A percentile compares a stretch with the other conserved stretches of the same genome.
These are phyloP conservation scores for Leccinum longicurvipes DNA, from an alignment of 768 basidiomycete genomes.

Conservation along the genomic window DNA sequence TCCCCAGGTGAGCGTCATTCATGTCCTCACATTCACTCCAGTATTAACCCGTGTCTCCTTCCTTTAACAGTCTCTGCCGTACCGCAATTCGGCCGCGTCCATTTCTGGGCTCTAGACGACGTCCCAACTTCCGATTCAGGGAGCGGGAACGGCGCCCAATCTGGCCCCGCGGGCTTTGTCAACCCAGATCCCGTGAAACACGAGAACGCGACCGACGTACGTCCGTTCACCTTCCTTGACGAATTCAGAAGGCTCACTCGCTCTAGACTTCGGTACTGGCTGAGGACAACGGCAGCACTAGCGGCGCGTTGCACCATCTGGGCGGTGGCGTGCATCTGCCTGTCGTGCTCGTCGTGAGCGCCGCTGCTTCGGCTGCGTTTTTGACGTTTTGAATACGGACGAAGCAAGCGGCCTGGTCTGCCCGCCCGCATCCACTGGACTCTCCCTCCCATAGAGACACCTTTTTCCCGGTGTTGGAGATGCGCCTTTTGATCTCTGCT, in stretches of 20 bases:
- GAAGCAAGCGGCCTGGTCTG: neutral
- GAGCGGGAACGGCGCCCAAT: neutral
- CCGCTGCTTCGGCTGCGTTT: neutral
- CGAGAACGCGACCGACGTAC: neutral
- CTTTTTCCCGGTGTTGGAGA: neutral
- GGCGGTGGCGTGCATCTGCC: conserved; percentile 2
- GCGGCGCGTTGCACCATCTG: conserved; percentile 11
- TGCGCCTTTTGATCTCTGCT: neutral
- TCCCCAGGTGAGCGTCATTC: conserved; percentile 12
- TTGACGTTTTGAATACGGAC: neutral
- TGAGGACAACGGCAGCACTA: conserved; percentile 1
- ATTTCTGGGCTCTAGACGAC: conserved; percentile 8
- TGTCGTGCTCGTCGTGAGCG: conserved; percentile 1
- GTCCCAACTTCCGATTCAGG: neutral
- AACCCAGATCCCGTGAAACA: neutral
- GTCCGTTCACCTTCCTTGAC: neutral
- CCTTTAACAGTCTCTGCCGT: conserved; percentile 11
- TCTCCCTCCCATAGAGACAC: neutral
- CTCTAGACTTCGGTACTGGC: neutral
- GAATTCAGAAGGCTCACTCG: neutral
- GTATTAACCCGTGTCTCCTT: neutral
- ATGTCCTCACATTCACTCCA: neutral
- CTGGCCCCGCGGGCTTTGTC: neutral
- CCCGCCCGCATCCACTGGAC: neutral
- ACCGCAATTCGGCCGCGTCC: conserved; percentile 23